A percentile compares a stretch with the other conserved stretches of the same genome.
Conservation (phyloP, 2,329 filamentous ascomycete genomes). For the Penicillium hesseltinei region DNA sequence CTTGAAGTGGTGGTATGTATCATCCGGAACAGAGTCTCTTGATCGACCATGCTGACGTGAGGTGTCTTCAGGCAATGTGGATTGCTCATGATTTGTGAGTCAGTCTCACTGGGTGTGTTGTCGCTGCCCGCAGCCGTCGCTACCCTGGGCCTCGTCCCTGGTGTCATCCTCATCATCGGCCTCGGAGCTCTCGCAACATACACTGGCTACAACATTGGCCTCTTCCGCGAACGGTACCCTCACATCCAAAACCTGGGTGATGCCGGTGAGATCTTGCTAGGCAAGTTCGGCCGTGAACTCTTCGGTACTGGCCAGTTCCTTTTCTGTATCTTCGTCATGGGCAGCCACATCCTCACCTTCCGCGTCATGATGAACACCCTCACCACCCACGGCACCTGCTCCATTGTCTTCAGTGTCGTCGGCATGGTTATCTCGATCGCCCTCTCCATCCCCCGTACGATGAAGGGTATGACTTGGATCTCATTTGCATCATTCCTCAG, state of each 20-base stretch:
- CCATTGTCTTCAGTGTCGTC: slow-evolving; percentile 60
- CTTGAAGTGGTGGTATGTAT: slow-evolving; percentile 26
- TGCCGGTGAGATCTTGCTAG: slow-evolving; percentile 62
- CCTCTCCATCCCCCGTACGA: slow-evolving; percentile 53
- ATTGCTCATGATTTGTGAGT: slow-evolving; percentile 29
- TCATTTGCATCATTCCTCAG: slow-evolving; percentile 62
- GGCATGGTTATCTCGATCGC: slow-evolving; percentile 57
- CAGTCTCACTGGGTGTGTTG: slow-evolving; percentile 26
- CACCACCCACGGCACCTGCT: slow-evolving; percentile 60
- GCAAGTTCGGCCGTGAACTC: slow-evolving; percentile 60
- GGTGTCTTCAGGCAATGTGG: slow-evolving; percentile 22
- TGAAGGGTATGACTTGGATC: slow-evolving; percentile 62
- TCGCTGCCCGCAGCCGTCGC: slow-evolving; percentile 24
- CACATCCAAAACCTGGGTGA: slow-evolving; percentile 66
- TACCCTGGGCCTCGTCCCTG: slow-evolving; percentile 31
- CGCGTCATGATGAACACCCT: slow-evolving; percentile 66
- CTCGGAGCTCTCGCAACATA: slow-evolving; percentile 58
- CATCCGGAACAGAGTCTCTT: not conserved
- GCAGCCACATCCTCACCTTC: slow-evolving; percentile 68
- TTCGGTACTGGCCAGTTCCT: slow-evolving; percentile 62
- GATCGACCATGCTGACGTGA: not conserved
- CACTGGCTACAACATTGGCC: slow-evolving; percentile 59
- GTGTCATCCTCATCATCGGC: slow-evolving; percentile 53
- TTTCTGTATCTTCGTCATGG: slow-evolving; percentile 67
- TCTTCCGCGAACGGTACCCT: slow-evolving; percentile 58